Evolutionary conservation across 768 basidiomycete genomes (phyloP).

Genomic region (Boletus coccyginus): DNA sequence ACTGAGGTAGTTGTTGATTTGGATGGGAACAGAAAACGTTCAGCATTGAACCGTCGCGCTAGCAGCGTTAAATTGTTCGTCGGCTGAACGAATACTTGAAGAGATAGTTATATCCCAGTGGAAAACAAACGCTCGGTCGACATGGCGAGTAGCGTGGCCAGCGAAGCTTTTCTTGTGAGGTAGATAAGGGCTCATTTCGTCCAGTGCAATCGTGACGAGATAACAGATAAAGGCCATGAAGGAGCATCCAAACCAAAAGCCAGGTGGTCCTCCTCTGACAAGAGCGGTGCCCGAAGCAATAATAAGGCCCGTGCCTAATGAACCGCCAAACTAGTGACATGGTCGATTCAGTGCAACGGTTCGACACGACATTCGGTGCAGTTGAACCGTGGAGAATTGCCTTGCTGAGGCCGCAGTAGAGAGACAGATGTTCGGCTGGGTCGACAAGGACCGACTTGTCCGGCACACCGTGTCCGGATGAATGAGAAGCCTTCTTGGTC

Average conservation of each 20-base stretch:
- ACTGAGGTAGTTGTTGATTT: slow-evolving; percentile 31
- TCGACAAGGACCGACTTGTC: slow-evolving; percentile 28
- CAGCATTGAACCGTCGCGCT: slow-evolving; percentile 53
- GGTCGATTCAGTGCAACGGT: background rate
- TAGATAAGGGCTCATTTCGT: slow-evolving; percentile 39
- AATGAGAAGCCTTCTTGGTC: background rate
- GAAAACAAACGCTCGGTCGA: slow-evolving; percentile 67
- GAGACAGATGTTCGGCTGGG: slow-evolving; percentile 34
- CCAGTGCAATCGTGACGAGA: slow-evolving; percentile 53
- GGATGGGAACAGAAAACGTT: slow-evolving; percentile 41
- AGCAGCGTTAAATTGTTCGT: slow-evolving; percentile 65
- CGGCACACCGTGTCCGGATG: background rate
- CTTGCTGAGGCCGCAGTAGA: slow-evolving; percentile 49
- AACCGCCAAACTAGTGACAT: slow-evolving; percentile 40
- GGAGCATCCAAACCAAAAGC: slow-evolving; percentile 37
- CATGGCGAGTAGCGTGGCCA: slow-evolving; percentile 62
- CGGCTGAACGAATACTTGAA: slow-evolving; percentile 63
- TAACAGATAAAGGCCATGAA: slow-evolving; percentile 58
- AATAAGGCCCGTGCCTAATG: slow-evolving; percentile 54
- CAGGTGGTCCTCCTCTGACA: slow-evolving; percentile 52
- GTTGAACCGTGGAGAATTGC: slow-evolving; percentile 57
- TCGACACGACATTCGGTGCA: slow-evolving; percentile 17
- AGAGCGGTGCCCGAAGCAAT: slow-evolving; percentile 61
- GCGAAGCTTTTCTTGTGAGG: slow-evolving; percentile 58
- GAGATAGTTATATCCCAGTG: slow-evolving; percentile 47